Conservation (phyloP, 202 grass and related monocot genomes). For the Setaria viridis region DNA sequence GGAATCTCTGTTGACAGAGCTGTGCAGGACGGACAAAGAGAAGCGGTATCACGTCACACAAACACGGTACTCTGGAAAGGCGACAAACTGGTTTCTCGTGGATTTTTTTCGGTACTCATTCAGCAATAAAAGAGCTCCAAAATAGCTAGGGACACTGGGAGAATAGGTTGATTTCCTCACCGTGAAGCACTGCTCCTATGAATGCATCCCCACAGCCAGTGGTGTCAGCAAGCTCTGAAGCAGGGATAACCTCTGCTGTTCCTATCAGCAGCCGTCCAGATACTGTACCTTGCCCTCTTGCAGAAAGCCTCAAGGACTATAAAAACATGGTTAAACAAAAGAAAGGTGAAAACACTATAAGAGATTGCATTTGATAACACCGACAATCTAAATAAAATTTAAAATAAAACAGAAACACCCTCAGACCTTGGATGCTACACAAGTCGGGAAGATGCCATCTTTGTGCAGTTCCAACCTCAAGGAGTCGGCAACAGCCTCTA, state of each 20-base stretch:
- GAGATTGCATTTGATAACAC: background rate
- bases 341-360: background rate
- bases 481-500: constrained; percentile 43
- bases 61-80: too few species aligned
- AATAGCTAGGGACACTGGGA: background rate
- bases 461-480: constrained; percentile 48
- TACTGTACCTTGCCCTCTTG: constrained; percentile 32
- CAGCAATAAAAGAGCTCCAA: too few species aligned
- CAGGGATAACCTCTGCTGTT: constrained; percentile 57
- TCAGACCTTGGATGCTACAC: constrained; percentile 53
- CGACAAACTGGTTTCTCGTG: too few species aligned
- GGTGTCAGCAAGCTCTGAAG: constrained; percentile 59
- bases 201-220: constrained; percentile 67
- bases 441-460: constrained; percentile 41
- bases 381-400: background rate
- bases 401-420: background rate
- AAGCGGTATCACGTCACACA: background rate
- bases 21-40: constrained; percentile 10
- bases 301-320: constrained; percentile 48
- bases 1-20: constrained; percentile 51
- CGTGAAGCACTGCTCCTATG: constrained; percentile 58
- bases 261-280: constrained; percentile 56
- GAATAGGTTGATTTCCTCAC: constrained; percentile 32
- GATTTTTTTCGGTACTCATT: too few species aligned
- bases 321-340: background rate